Conservation (phyloP, 305 asterid genomes). For the Fraxinus platypoda region DNA sequence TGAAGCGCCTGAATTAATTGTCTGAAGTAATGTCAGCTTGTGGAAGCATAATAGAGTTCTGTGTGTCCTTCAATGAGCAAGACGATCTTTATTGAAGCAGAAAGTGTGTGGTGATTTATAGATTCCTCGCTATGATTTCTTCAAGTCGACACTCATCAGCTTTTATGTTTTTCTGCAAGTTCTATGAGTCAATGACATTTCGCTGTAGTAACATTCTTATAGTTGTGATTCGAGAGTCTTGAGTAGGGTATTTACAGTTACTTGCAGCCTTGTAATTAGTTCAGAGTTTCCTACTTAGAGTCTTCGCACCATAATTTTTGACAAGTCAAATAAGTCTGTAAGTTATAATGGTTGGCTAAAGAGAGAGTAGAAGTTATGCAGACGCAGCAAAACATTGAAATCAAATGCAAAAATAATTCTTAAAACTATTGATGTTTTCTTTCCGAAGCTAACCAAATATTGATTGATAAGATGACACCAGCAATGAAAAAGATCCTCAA, state of each 20-base stretch:
- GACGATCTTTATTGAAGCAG: neutral
- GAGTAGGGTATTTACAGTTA: neutral
- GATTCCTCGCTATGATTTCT: conserved; percentile 4
- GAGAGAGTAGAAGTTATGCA: neutral
- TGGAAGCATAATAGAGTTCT: neutral
- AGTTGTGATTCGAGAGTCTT: neutral
- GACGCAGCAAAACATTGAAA: conserved; percentile 10
- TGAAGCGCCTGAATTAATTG: neutral
- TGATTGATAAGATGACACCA: neutral
- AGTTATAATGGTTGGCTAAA: neutral
- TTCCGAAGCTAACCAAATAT: conserved; percentile 12
- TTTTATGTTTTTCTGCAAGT: neutral
- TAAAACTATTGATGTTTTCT: neutral
- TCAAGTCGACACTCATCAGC: neutral
- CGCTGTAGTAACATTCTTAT: neutral
- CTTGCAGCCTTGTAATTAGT: neutral
- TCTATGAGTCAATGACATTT: neutral
- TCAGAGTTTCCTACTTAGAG: neutral
- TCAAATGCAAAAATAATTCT: neutral
- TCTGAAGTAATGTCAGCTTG: neutral
- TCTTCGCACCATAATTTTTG: neutral
- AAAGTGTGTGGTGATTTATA: neutral
- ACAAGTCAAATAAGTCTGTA: neutral
- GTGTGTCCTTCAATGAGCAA: neutral
- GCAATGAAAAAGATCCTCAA: neutral